These are phyloP conservation scores for Puccinia hordei DNA, from an alignment of 1,284 basidiomycete species.

Conservation along the genomic window DNA sequence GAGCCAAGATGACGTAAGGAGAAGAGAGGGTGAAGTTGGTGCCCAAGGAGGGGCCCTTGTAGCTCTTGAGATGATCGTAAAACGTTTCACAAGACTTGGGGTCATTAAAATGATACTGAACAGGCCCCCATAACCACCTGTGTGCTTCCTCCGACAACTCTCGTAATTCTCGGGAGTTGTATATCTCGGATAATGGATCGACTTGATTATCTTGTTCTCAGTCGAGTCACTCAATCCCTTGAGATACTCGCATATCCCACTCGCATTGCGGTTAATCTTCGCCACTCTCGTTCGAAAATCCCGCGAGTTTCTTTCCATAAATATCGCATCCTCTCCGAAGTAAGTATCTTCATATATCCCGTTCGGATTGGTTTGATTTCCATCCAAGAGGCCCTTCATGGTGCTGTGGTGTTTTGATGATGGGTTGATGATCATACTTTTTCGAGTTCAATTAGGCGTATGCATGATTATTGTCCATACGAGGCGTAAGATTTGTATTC, in stretches of 20 bases:
- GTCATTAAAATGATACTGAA: constrained; percentile 83
- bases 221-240: constrained; percentile 61
- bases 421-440: constrained; percentile 82
- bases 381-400: constrained; percentile 68
- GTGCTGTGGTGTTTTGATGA: constrained; percentile 68
- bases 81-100: constrained; percentile 73
- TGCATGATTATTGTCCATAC: constrained; percentile 7
- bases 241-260: constrained; percentile 79
- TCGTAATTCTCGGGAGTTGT: constrained; percentile 74
- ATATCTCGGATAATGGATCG: constrained; percentile 88
- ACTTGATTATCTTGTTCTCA: constrained; percentile 65
- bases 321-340: constrained; percentile 89
- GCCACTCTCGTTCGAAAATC: constrained; percentile 79
- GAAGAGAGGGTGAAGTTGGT: constrained; percentile 94
- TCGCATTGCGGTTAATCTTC: constrained; percentile 79
- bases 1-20: constrained; percentile 90
- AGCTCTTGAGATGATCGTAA: constrained; percentile 79
- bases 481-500: neutral
- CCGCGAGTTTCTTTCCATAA: constrained; percentile 96
- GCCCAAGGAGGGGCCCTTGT: constrained; percentile 90
- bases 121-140: constrained; percentile 80
- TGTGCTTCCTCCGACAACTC: constrained; percentile 64
- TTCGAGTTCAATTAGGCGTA: neutral
- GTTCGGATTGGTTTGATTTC: neutral
- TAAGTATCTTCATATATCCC: constrained; percentile 79